Evolutionary conservation across 1,139 yeast species (phyloP), one percentile per base, ranked within the genome.

Genomic region (Nadsonia starkeyi-henricii): DNA sequence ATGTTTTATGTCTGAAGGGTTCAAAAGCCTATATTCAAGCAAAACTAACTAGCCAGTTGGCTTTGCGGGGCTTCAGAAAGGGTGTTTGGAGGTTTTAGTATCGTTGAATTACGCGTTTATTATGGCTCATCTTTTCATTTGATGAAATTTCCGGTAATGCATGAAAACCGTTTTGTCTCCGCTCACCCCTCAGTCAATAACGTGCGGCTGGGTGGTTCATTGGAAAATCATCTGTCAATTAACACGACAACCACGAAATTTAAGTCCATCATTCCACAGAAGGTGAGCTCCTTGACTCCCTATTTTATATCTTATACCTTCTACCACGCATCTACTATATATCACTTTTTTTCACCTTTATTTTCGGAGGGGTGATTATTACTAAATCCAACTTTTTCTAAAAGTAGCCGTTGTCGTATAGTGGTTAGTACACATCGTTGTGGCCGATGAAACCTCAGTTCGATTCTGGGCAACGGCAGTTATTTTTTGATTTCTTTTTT

Each of bases 361-460:
- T 12, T 12, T 7, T 26, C 12, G 30, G 30, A 12, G 7, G 12
- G 12, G 30, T 26, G 7, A 33, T 13, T 33, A 33, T 13, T 15
- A 12, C 39, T 5, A 23, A 23, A 23, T 23, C 28, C 5, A 23
- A 23, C 9, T 23, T 23, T 5, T 23, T 23, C 28, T 9, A 23
- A 23, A 23, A 23, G 9, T 5, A 8, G 48, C 48, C 48, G 43
- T 46, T 45, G 39, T 46, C 43, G 48, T 46, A 46, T 46, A 46
- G 48, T 46, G 48, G 48, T 46, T 46, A 46, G 48, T 46, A 46
- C 48, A 46, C 48, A 44, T 23, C 48, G 48, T 46, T 46, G 48
- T 46, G 48, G 48, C 48, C 48, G 48, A 42, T 44, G 48, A 46
- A 46, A 46, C 48, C 48, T 46, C 48, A 46, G 48, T 46, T 46